A percentile compares a stretch with the other conserved stretches of the same genome.
phyloP scores from a whole-genome alignment of 73 alveolate species.

The Uronychia setigera region DNA sequence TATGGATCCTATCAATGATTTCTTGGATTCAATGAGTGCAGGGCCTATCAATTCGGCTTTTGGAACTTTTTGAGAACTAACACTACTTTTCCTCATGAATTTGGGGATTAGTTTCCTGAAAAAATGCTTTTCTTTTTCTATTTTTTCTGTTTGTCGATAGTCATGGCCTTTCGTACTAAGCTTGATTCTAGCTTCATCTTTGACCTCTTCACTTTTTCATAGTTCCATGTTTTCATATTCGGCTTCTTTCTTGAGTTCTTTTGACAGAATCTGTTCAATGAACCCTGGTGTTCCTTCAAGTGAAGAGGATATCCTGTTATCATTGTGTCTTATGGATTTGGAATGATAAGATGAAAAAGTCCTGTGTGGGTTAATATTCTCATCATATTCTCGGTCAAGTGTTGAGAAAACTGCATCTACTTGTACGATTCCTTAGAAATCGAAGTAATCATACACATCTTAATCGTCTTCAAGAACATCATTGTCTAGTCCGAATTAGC shows the following conservation, averaged over 20 bases:
- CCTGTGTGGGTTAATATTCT: not conserved
- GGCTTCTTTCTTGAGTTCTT: not conserved
- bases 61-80: not conserved
- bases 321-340: no score
- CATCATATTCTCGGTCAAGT: not conserved
- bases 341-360: no score
- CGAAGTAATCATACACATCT: not conserved
- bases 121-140: no score
- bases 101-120: not conserved
- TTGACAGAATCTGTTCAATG: no score
- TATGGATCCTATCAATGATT: not conserved
- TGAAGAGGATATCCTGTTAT: not conserved
- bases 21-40: not conserved
- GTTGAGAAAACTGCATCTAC: not conserved
- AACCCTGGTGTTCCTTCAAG: not conserved
- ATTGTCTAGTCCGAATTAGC: not conserved
- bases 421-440: not conserved
- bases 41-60: not conserved
- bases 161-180: not conserved
- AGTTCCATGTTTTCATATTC: not conserved
- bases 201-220: not conserved
- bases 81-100: not conserved
- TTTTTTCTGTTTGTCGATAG: not conserved
- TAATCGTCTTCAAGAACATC: not conserved
- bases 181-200: not conserved